Percentiles rank a stretch among this genome's conserved stretches.
Conservation (phyloP, 2,329 filamentous ascomycete species). For the Aspergillus sojae region DNA sequence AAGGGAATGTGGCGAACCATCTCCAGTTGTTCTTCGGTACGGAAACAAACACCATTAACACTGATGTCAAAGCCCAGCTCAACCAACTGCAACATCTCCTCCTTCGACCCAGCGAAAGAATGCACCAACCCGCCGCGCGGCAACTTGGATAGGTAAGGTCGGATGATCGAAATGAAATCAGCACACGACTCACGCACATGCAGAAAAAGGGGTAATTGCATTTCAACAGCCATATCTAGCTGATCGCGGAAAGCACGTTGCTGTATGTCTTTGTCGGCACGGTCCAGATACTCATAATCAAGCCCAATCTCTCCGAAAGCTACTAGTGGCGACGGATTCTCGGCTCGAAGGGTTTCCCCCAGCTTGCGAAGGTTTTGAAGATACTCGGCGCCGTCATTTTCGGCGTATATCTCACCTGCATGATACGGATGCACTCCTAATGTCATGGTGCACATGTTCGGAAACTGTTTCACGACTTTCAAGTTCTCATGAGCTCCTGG, state of each 20-base stretch:
- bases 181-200: slow-evolving; percentile 47
- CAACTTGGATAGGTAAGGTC: slow-evolving; percentile 41
- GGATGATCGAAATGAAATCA: slow-evolving; percentile 48
- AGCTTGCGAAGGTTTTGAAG: slow-evolving; percentile 22
- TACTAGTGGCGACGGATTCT: slow-evolving; percentile 36
- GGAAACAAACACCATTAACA: slow-evolving; percentile 56
- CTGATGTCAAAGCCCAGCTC: slow-evolving; percentile 47
- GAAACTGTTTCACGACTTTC: slow-evolving; percentile 34
- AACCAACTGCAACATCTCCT: slow-evolving; percentile 45
- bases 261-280: slow-evolving; percentile 48
- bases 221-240: slow-evolving; percentile 41
- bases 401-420: slow-evolving; percentile 46
- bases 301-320: slow-evolving; percentile 56
- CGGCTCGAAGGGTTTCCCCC: slow-evolving; percentile 25
- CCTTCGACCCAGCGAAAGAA: slow-evolving; percentile 76
- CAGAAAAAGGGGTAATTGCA: slow-evolving; percentile 37
- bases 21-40: slow-evolving; percentile 40
- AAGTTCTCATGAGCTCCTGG: slow-evolving; percentile 46
- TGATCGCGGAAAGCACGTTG: slow-evolving; percentile 46
- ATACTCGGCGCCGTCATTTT: slow-evolving; percentile 11
- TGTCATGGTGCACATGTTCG: slow-evolving; percentile 48
- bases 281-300: slow-evolving; percentile 52
- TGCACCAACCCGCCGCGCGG: slow-evolving; percentile 71
- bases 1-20: slow-evolving; percentile 49
- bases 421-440: slow-evolving; percentile 57